Evolutionary conservation across 129 eudicot species (phyloP), one percentile per base, ranked within the genome.

Genomic region (Cynara cardunculus): DNA sequence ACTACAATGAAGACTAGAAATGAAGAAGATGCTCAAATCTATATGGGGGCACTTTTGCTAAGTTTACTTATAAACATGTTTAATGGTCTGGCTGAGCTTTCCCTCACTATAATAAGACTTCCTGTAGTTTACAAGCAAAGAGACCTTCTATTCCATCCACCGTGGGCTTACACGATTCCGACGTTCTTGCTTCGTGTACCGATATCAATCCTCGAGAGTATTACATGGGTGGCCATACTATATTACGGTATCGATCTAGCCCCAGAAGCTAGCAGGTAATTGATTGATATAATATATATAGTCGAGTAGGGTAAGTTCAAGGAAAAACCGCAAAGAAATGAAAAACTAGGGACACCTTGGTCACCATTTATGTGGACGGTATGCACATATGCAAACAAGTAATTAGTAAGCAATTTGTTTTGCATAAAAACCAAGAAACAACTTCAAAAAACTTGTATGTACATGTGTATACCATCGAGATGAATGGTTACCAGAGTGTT

Each of bases 121-220:
- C 97, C 98, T 3, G 98, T 94, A 11, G 79, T 94, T 73, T 91
- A 84, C 74, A 94, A 94, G 86, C 98, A 94, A 10, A 80, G 98
- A 72, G 98, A 94, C 75, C 93, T 89, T 67, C 80, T 94, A 13
- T 94, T 94, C 76, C 91, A 87, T 73, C 98, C 98, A 10, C 74
- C 93, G 0, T 94, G 98, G 98, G 83, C 92, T 16, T 91, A 81
- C 30, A 94, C 97, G 2, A 70, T 91, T 56, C 95, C 98, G 11
- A 89, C 84, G 2, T 89, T 91, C 73, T 70, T 91, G 82, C 90
- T 94, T 13, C 83, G 89, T 12, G 31, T 91, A 8, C 97, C 98
- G 7, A 86, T 93, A 13, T 91, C 93, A 4, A 34, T 91, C 4
- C 69, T 91, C 2, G 97, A 93, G 83, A 74, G 91, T 21, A 78